Base-by-base conservation (phyloP, 1,139 yeast genomes). In the Lodderomyces theae region DNA sequence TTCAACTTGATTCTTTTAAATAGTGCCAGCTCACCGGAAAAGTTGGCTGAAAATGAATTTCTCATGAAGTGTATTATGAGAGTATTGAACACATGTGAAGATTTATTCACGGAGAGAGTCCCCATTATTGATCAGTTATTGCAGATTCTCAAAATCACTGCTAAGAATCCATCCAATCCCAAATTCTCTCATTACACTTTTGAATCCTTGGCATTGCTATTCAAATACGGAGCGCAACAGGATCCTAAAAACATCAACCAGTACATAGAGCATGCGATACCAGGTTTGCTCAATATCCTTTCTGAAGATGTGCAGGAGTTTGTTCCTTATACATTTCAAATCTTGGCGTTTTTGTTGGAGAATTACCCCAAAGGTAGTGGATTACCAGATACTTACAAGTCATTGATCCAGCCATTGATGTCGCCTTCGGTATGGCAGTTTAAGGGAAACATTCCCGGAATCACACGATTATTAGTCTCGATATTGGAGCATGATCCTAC, bases 131-230 rank as follows among this genome's bases (percentile, higher is more conserved):
- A 75, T 24, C 92, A 90, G 57, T 68, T 92, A 35, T 64, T 89
- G 40, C 70, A 74, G 39, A 86, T 94, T 39, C 71, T 90, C 37
- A 73, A 72, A 26, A 78, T 81, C 17, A 87, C 90, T 39, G 72
- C 90, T 30, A 82, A 82, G 52, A 94, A 94, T 55, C 99, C 98
- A 11, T 86, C 97, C 9, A 94, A 94, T 60, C 98, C 99, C 18
- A 80, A 82, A 52, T 94, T 92, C 58, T 79, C 90, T 6, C 98
- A 94, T 62, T 94, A 81, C 56, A 74, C 86, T 2, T 94, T 94
- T 61, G 99, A 94, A 68, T 76, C 95, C 11, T 72, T 92, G 46
- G 94, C 94, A 21, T 82, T 84, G 11, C 66, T 90, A 38, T 66
- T 90, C 45, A 82, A 83, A 53, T 83, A 63, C 55, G 64, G 63